These are phyloP conservation scores for Rhinocladiella mackenziei DNA, from an alignment of 2,329 filamentous ascomycete genomes.

Conservation along the genomic window DNA sequence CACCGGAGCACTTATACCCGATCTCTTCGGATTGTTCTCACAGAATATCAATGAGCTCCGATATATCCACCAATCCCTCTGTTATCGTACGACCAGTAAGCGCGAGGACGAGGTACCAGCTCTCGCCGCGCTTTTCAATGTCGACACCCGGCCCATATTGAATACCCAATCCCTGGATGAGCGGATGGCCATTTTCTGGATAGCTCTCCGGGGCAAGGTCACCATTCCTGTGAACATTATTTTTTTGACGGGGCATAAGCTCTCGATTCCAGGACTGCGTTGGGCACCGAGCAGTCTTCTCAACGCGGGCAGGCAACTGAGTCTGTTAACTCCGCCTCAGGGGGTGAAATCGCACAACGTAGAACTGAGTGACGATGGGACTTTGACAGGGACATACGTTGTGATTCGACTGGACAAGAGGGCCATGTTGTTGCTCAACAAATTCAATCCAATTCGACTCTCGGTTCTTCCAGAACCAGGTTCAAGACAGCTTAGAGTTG, in stretches of 20 bases:
- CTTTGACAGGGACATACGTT: conserved; percentile 5
- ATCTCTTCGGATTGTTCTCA: conserved; percentile 1
- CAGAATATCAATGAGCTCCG: not conserved
- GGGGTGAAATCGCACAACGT: conserved; percentile 1
- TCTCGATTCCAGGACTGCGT: conserved; percentile 6
- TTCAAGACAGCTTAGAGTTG: not conserved
- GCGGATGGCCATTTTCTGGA: conserved; percentile 15
- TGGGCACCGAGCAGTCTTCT: conserved; percentile 11
- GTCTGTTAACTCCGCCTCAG: not conserved
- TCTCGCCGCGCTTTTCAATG: conserved; percentile 6
- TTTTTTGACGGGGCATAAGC: conserved; percentile 3
- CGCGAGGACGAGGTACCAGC: conserved; percentile 5
- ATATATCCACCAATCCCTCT: conserved; percentile 5
- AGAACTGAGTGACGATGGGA: conserved; percentile 4
- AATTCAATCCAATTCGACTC: conserved; percentile 6
- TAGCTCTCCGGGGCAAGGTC: conserved; percentile 3
- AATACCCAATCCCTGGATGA: conserved; percentile 7
- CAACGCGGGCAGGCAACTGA: conserved; percentile 5
- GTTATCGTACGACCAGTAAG: conserved; percentile 7
- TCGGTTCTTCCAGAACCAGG: conserved; percentile 3
- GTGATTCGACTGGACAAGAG: conserved; percentile 3
- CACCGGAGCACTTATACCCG: not conserved
- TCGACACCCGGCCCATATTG: conserved; percentile 2
- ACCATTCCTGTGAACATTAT: conserved; percentile 10
- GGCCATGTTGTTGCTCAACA: conserved; percentile 1